Conservation (phyloP, 31 red algal genomes). For the Bonnemaisonia californica region DNA sequence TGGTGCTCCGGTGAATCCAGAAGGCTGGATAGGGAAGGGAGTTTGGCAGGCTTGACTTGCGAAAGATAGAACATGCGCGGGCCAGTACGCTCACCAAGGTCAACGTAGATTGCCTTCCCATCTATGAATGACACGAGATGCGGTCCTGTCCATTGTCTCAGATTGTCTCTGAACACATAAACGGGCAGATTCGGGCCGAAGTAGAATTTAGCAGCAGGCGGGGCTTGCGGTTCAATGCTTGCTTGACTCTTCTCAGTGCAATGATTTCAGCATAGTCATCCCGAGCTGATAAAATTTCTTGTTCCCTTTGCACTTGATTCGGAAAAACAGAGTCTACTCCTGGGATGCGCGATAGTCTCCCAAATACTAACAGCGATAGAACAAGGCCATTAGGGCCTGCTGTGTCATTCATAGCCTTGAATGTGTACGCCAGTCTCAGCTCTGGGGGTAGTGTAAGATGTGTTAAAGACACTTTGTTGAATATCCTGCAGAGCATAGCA, state of each 20-base stretch:
- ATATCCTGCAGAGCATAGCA: neutral
- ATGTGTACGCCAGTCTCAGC: neutral
- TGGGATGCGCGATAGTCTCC: slow-evolving; percentile 7
- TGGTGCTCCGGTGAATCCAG: neutral
- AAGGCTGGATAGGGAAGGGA: neutral
- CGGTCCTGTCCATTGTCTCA: slow-evolving; percentile 11
- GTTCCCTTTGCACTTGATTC: neutral
- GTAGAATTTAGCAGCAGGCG: neutral
- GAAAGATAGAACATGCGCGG: slow-evolving; percentile 24
- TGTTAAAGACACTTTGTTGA: neutral
- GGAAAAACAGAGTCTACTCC: neutral
- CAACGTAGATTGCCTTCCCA: neutral
- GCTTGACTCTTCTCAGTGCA: neutral
- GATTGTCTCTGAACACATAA: slow-evolving; percentile 18
- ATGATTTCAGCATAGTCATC: slow-evolving; percentile 12
- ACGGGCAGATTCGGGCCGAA: neutral
- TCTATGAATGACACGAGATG: neutral
- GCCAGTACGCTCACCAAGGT: slow-evolving; percentile 24
- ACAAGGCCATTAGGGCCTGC: slow-evolving; percentile 12
- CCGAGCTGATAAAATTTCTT: neutral
- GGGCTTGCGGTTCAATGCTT: neutral
- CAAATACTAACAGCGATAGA: slow-evolving; percentile 16
- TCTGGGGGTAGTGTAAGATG: neutral
- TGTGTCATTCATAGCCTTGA: slow-evolving; percentile 20
- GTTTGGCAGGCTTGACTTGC: neutral